A percentile compares a stretch with the other conserved stretches of the same genome.
These are phyloP conservation scores for Thelonectria rubi DNA, from an alignment of 2,329 filamentous ascomycete genomes.

Conservation along the genomic window DNA sequence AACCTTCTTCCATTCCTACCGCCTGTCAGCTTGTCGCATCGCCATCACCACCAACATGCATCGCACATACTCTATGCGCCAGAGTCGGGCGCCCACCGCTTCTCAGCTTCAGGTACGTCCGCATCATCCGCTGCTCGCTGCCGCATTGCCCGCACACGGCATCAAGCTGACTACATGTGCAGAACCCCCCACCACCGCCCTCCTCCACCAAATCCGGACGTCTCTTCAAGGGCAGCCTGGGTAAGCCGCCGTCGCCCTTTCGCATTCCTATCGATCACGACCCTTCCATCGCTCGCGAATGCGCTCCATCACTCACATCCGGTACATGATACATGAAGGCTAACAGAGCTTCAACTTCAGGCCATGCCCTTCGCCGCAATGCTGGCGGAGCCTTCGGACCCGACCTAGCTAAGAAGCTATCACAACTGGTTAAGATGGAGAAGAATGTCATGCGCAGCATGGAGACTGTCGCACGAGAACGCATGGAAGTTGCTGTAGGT, in stretches of 20 bases:
- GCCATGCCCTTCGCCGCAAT: slow-evolving; percentile 76
- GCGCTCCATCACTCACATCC: background rate
- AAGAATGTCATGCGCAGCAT: slow-evolving; percentile 99
- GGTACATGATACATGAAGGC: background rate
- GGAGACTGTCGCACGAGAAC: slow-evolving; percentile 92
- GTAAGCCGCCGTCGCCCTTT: slow-evolving; percentile 61
- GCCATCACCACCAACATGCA: slow-evolving; percentile 72
- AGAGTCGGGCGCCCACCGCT: slow-evolving; percentile 93
- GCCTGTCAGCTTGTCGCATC: slow-evolving; percentile 26
- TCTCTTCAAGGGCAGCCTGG: slow-evolving; percentile 85
- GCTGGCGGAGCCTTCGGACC: slow-evolving; percentile 80
- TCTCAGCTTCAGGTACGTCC: slow-evolving; percentile 70
- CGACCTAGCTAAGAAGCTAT: slow-evolving; percentile 96
- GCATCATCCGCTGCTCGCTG: background rate
- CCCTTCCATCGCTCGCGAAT: background rate
- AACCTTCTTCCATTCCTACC: slow-evolving; percentile 23
- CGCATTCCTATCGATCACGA: background rate
- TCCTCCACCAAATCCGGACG: slow-evolving; percentile 92
- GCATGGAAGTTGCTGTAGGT: slow-evolving; percentile 97
- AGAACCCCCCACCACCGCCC: slow-evolving; percentile 92
- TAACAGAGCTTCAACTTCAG: slow-evolving; percentile 45
- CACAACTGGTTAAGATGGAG: slow-evolving; percentile 99
- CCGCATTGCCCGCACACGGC: background rate
- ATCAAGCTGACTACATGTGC: slow-evolving; percentile 39
- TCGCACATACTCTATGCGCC: slow-evolving; percentile 99